Conservation (phyloP, 352 stramenopile species). For the Phytophthora tentaculata region DNA sequence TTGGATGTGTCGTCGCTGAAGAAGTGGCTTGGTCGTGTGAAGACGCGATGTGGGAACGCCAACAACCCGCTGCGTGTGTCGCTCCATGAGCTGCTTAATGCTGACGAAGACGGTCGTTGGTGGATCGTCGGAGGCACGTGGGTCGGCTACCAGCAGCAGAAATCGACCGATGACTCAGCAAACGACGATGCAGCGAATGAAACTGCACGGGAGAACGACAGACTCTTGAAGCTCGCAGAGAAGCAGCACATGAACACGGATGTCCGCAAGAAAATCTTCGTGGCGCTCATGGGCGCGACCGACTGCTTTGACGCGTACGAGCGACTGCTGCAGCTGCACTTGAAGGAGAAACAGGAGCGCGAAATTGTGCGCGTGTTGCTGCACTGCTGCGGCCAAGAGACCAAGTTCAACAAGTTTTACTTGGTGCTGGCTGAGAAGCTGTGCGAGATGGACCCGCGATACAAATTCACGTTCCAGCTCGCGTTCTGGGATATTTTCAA, state of each 20-base stretch:
- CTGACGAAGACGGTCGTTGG: conserved; percentile 93
- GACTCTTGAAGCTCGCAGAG: conserved; percentile 90
- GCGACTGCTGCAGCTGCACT: conserved; percentile 89
- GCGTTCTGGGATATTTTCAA: conserved; percentile 98
- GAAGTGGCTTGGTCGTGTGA: conserved; percentile 96
- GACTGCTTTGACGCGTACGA: conserved; percentile 97
- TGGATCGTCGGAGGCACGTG: conserved; percentile 97
- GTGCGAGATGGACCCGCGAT: conserved; percentile 94
- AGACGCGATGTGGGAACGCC: conserved; percentile 83
- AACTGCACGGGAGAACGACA: conserved; percentile 52
- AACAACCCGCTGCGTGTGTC: conserved; percentile 80
- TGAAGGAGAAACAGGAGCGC: conserved; percentile 93
- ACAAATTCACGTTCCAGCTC: conserved; percentile 97
- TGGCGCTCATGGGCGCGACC: conserved; percentile 95
- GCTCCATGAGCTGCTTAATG: conserved; percentile 76
- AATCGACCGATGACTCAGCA: conserved; percentile 41
- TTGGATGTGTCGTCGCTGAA: conserved; percentile 86
- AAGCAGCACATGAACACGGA: conserved; percentile 99
- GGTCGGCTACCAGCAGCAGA: conserved; percentile 73
- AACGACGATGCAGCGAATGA: conserved; percentile 26
- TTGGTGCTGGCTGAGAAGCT: conserved; percentile 92
- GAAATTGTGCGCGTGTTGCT: conserved; percentile 96
- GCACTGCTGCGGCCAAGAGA: conserved; percentile 90
- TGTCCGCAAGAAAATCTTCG: conserved; percentile 95
- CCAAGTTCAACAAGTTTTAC: conserved; percentile 97